These are phyloP conservation scores for Epichloe sylvatica DNA, from an alignment of 2,329 filamentous ascomycete genomes.

Conservation along the genomic window DNA sequence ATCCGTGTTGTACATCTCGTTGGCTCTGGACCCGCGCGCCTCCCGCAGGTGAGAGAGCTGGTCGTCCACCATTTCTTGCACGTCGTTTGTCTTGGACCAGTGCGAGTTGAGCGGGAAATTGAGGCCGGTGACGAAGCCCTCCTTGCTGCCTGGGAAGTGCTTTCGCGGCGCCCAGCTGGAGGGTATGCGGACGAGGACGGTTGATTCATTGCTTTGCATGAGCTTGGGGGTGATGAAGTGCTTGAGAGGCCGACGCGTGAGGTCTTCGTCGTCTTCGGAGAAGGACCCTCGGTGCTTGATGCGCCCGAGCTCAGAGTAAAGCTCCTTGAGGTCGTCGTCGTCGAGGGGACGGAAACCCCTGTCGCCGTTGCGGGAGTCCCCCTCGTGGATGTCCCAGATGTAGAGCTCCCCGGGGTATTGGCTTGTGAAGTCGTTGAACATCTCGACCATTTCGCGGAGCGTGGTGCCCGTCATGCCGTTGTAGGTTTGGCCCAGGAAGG, in stretches of 20 bases:
- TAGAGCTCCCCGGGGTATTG: constrained; percentile 19
- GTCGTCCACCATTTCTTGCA: constrained; percentile 8
- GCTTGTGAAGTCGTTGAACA: constrained; percentile 17
- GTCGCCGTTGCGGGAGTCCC: constrained; percentile 3
- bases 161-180: constrained; percentile 9
- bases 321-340: background rate
- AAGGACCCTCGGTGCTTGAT: constrained; percentile 12
- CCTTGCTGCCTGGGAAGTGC: constrained; percentile 12
- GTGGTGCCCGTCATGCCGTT: constrained; percentile 15
- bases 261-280: constrained; percentile 10
- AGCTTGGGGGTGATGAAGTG: constrained; percentile 11
- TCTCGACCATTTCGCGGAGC: constrained; percentile 15
- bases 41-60: constrained; percentile 10
- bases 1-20: constrained; percentile 12
- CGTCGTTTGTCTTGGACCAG: constrained; percentile 12
- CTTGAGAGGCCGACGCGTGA: constrained; percentile 13
- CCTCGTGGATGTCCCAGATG: constrained; percentile 18
- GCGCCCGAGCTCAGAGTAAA: constrained; percentile 12
- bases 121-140: constrained; percentile 15
- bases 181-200: constrained; percentile 17
- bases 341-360: background rate
- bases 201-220: constrained; percentile 7
- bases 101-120: constrained; percentile 13
- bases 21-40: constrained; percentile 6
- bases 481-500: constrained; percentile 4